Conservation (phyloP, 257 asterid genomes). For the Lavandula angustifolia region DNA sequence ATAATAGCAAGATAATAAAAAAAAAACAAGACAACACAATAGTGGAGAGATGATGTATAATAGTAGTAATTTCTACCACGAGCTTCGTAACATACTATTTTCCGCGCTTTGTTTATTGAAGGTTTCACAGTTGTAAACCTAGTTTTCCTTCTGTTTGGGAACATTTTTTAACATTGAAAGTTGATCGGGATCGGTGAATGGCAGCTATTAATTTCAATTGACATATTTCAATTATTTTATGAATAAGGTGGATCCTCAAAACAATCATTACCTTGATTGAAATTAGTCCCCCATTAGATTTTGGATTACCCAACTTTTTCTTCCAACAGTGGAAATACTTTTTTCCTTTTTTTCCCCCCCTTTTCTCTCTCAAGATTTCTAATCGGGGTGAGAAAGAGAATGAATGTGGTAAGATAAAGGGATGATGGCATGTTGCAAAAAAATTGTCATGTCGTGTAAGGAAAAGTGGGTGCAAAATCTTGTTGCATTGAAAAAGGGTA, state of each 20-base stretch:
- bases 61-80: no score
- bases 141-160: slow-evolving; percentile 35
- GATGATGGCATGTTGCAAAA: slow-evolving; percentile 34
- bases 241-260: slow-evolving; percentile 48
- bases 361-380: neutral
- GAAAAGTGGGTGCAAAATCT: slow-evolving; percentile 52
- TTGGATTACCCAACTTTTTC: slow-evolving; percentile 40
- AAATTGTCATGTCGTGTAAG: slow-evolving; percentile 50
- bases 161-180: slow-evolving; percentile 44
- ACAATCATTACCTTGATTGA: slow-evolving; percentile 63
- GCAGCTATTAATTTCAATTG: slow-evolving; percentile 10
- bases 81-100: no score
- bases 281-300: slow-evolving; percentile 39
- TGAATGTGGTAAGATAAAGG: slow-evolving; percentile 28
- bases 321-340: slow-evolving; percentile 28
- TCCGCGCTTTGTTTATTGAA: no score
- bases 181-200: slow-evolving; percentile 39
- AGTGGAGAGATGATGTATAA: no score
- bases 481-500: slow-evolving; percentile 38
- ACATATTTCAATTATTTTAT: slow-evolving; percentile 31
- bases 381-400: neutral
- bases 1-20: no score
- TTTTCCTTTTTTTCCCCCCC: neutral
- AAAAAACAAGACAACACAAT: no score
- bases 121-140: slow-evolving; percentile 27